A percentile compares a stretch with the other conserved stretches of the same genome.
Conservation (phyloP, 495 filamentous ascomycete species). For the Tuber aestivum region DNA sequence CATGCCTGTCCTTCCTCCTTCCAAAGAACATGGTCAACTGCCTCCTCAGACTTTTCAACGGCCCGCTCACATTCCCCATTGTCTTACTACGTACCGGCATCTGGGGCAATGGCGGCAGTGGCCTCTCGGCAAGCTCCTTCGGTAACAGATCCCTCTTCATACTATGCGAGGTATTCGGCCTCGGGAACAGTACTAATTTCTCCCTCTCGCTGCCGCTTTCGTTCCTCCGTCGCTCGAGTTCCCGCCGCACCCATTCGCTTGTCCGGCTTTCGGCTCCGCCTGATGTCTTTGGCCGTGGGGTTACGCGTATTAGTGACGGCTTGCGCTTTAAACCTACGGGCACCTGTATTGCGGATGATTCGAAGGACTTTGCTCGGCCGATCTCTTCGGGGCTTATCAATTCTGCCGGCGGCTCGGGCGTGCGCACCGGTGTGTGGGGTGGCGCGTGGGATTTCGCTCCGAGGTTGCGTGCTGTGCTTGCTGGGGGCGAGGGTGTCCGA, state of each 20-base stretch:
- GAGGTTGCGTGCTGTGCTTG: slow-evolving; percentile 3
- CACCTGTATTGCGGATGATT: slow-evolving; percentile 13
- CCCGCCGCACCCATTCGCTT: background rate
- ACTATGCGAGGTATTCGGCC: slow-evolving; percentile 10
- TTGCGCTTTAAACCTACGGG: slow-evolving; percentile 15
- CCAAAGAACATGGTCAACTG: slow-evolving; percentile 28
- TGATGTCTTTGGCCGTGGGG: background rate
- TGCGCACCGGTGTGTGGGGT: slow-evolving; percentile 9
- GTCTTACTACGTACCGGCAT: slow-evolving; percentile 26
- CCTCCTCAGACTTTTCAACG: slow-evolving; percentile 18
- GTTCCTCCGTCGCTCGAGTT: slow-evolving; percentile 13
- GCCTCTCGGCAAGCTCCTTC: slow-evolving; percentile 17
- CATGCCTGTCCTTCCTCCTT: slow-evolving; percentile 21
- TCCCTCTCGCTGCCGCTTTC: slow-evolving; percentile 10
- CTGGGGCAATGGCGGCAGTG: slow-evolving; percentile 30
- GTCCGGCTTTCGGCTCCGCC: background rate
- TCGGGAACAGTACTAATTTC: slow-evolving; percentile 24
- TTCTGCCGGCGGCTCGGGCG: slow-evolving; percentile 16
- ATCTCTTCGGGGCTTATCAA: slow-evolving; percentile 15
- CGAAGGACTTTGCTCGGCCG: slow-evolving; percentile 19
- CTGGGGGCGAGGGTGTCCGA: background rate
- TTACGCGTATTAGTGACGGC: background rate
- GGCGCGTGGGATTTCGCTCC: background rate
- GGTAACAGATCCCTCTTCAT: slow-evolving; percentile 18
- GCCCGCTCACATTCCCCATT: slow-evolving; percentile 10